These are phyloP conservation scores for Phialophora chinensis DNA, from an alignment of 2,329 filamentous ascomycete genomes.

Conservation along the genomic window DNA sequence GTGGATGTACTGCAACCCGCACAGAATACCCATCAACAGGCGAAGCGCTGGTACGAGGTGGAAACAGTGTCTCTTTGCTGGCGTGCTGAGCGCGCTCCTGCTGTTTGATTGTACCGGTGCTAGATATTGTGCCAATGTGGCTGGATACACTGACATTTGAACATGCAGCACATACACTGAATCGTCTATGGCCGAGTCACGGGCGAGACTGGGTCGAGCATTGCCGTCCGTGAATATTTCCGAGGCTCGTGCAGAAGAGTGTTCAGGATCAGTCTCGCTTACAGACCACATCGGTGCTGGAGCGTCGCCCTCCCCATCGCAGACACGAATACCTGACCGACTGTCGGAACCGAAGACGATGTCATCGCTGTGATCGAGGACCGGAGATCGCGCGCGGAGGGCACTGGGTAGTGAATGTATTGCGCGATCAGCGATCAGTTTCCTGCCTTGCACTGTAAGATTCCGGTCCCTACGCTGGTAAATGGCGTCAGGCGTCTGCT, in stretches of 20 bases:
- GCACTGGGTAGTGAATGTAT: not conserved
- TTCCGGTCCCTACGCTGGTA: constrained; percentile 15
- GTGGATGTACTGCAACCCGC: constrained; percentile 70
- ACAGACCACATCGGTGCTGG: constrained; percentile 15
- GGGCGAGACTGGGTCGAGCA: constrained; percentile 16
- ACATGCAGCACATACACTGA: constrained; percentile 59
- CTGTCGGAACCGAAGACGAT: constrained; percentile 37
- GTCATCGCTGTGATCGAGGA: constrained; percentile 23
- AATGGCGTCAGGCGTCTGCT: constrained; percentile 6
- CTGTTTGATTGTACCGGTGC: constrained; percentile 46
- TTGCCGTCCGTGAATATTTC: constrained; percentile 38
- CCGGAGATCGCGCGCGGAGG: not conserved
- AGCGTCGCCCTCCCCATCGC: constrained; percentile 12
- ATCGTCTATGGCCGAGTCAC: constrained; percentile 43
- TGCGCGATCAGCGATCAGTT: constrained; percentile 24
- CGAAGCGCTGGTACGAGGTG: constrained; percentile 63
- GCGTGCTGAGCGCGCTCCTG: constrained; percentile 18
- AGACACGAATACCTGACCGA: constrained; percentile 11
- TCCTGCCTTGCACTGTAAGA: constrained; percentile 24
- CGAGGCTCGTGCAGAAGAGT: constrained; percentile 27
- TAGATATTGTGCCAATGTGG: constrained; percentile 66
- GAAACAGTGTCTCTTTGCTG: constrained; percentile 63
- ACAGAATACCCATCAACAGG: constrained; percentile 64
- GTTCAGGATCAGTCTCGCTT: constrained; percentile 20
- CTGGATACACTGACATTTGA: constrained; percentile 71